Base-by-base conservation (phyloP, 2,329 filamentous ascomycete genomes). In the Trichoderma breve region DNA sequence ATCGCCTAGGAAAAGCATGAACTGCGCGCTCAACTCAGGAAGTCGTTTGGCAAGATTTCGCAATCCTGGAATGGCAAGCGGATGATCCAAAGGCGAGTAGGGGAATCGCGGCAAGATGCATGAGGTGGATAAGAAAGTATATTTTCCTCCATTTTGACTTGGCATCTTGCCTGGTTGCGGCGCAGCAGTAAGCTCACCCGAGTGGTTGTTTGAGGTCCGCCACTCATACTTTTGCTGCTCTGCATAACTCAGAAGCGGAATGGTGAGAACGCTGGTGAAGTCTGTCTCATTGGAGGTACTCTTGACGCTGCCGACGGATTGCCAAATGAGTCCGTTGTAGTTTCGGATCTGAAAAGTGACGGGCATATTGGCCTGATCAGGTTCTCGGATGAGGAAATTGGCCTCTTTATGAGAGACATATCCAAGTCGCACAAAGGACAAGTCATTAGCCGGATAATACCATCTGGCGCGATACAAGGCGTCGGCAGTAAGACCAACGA, bases 41-140 rank as follows among this genome's bases (percentile, higher is more conserved):
- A 98, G 84, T 58, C 91, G 88, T n/a, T 88, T 86, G 2, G 93
- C 91, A 70, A 99, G 86, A 76, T 94, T 86, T 68, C 88, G 89
- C 77, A 98, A 88, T 1, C 96, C 96, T 0, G 92, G 92, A 60
- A 98, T 92, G 12, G 92, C 87, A 3, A 98, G 86, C 0, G 95
- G 89, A 78, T 98, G 93, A 51, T 93, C 89, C n/a, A 94, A 81
- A 0, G 93, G 92, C 57, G 88, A 93, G 81, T 99, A 99, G 0
- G 96, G 96, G 71, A 98, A 94, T 21, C 94, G 92, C 12, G 92
- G 92, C 76, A 98, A 93, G 77, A 98, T 94, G 81, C 96, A 99
- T 55, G 94, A 97, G 0, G 94, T 96, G 4, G 95, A 94, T 8
- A 98, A 83, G 79, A 99, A 99, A 0, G 93, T 97, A 76, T 97